Conservation (phyloP, 345 rosid genomes). For the Raphanus raphanistrum region DNA sequence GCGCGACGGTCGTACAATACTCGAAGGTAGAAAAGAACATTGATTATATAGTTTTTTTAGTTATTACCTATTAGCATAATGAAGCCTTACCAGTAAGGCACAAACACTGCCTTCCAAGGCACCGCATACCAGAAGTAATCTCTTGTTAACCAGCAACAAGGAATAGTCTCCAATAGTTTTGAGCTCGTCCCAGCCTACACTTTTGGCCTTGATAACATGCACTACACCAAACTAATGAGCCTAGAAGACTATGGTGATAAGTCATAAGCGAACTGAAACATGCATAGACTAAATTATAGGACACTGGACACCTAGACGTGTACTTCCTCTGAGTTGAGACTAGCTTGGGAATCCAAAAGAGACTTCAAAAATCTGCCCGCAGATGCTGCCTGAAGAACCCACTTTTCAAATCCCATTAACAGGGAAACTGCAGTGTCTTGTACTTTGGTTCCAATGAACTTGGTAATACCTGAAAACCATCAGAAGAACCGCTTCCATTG, state of each 20-base stretch:
- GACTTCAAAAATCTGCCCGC: conserved; percentile 92
- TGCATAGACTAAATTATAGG: conserved; percentile 52
- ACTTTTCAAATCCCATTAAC: conserved; percentile 92
- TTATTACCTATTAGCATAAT: neutral
- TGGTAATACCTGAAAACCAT: conserved; percentile 67
- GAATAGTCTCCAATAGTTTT: conserved; percentile 97
- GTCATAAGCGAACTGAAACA: conserved; percentile 24
- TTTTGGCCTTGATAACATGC: conserved; percentile 96
- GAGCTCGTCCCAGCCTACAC: conserved; percentile 91
- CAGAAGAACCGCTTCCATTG: conserved; percentile 24
- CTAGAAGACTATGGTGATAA: conserved; percentile 10
- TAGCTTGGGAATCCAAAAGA: conserved; percentile 97
- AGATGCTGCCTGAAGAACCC: conserved; percentile 86
- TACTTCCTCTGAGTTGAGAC: conserved; percentile 99
- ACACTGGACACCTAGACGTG: conserved; percentile 98
- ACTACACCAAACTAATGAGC: conserved; percentile 39
- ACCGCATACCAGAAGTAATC: conserved; percentile 95
- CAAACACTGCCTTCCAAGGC: conserved; percentile 97
- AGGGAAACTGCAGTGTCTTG: conserved; percentile 58
- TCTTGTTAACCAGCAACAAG: conserved; percentile 88
- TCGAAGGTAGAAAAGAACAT: too few species aligned
- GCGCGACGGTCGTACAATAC: too few species aligned
- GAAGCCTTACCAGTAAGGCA: conserved; percentile 73
- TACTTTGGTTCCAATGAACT: conserved; percentile 73
- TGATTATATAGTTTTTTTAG: too few species aligned